Evolutionary conservation across 768 basidiomycete species (phyloP), one percentile per base, ranked within the genome.

Genomic region (Pholiota microspora): DNA sequence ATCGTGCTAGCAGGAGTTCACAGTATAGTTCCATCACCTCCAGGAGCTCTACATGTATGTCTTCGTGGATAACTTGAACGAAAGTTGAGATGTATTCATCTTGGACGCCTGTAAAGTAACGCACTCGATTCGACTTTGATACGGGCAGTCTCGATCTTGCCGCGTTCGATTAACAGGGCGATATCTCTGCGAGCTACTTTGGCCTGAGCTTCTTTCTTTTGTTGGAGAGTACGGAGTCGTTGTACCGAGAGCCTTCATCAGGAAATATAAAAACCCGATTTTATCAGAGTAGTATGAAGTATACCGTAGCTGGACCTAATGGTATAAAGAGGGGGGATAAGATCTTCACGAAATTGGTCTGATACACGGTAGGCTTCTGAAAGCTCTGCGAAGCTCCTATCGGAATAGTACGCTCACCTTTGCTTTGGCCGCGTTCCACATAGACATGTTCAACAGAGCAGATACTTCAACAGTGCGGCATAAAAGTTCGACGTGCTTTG

Each of bases 1-100:
- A 98, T 45, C 97, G 82, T 7, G 96, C 92, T 21, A 95, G 77
- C 16, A 98, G 72, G n/a, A 96, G 81, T 65, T 99, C 97, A 59
- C 89, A 92, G 68, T 98, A 98, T 9, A 98, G 79, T 73, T 98
- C 95, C 24, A 99, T 75, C 4, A 98, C 75, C 65, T 99, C 96
- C 32, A 98, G 74, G 23, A 98, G 78, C 66, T 98, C 95, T 42
- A 92, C 74, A 65, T 91, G 80, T 42, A 92, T 81, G 64, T 94
- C 91, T 60, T 92, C 90, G 65, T 90, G 83, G 65, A 93, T 94
- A 51, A 93, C 88, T 87, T 59, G 10, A 44, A 34, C 18, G 10
- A 42, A 47, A 23, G 25, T 57, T 36, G 45, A 45, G 48, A 29
- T 50, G 46, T 16, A 44, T 23, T 40, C 54, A 27, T 16, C 7